Conservation (phyloP, 192 early-diverging fungal species). For the Cladochytrium replicatum region DNA sequence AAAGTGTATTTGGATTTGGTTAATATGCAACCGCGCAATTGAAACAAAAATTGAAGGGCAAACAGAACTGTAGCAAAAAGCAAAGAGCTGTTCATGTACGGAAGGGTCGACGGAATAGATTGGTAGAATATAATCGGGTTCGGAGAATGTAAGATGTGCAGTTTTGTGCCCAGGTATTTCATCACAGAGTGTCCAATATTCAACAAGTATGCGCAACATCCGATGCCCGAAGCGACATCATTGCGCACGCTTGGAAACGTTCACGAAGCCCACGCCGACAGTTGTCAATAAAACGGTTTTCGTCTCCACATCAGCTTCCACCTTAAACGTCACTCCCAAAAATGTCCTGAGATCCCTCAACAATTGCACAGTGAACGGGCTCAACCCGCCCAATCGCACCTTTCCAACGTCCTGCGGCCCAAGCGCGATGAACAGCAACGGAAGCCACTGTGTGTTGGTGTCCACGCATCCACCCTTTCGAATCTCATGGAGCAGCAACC, state of each 20-base stretch:
- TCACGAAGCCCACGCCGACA: constrained; percentile 81
- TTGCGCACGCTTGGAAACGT: constrained; percentile 88
- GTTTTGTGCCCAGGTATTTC: too few relatives aligned
- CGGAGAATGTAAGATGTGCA: too few relatives aligned
- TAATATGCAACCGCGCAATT: too few relatives aligned
- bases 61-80: too few relatives aligned
- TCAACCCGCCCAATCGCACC: constrained; percentile 72
- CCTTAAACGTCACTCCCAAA: constrained; percentile 88
- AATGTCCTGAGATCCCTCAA: constrained; percentile 82
- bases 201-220: too few relatives aligned
- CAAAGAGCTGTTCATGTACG: too few relatives aligned
- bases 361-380: constrained; percentile 86
- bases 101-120: too few relatives aligned
- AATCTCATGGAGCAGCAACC: constrained; percentile 76
- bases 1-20: too few relatives aligned
- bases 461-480: constrained; percentile 84
- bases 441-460: constrained; percentile 77
- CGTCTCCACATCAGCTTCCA: constrained; percentile 64
- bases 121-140: too few relatives aligned
- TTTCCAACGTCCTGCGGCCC: constrained; percentile 91
- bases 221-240: too few relatives aligned
- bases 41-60: too few relatives aligned
- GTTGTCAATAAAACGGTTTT: constrained; percentile 74
- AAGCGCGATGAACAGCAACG: constrained; percentile 75
- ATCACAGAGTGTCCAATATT: too few relatives aligned